Evolutionary conservation across 768 basidiomycete genomes (phyloP).

Genomic region (Pholiota conissans): DNA sequence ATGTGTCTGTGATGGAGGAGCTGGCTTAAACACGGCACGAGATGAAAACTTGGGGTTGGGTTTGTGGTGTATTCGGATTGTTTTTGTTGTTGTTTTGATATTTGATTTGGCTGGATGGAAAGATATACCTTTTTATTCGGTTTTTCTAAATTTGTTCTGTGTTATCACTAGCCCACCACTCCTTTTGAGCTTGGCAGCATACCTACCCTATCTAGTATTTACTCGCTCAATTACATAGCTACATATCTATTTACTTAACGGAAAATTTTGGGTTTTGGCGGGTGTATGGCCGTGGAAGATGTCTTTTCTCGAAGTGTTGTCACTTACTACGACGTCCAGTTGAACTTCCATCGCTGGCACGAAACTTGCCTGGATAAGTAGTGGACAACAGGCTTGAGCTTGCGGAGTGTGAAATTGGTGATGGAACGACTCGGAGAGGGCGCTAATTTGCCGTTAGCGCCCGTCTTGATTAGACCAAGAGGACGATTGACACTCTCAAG

Average conservation of each 20-base stretch:
- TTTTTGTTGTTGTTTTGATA: neutral
- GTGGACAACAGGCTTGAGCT: too few relatives aligned
- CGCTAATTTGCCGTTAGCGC: too few relatives aligned
- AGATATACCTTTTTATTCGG: neutral
- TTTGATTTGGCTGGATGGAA: neutral
- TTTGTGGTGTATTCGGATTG: neutral
- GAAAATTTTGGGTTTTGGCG: neutral
- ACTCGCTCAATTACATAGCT: neutral
- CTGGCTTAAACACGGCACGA: constrained; percentile 44
- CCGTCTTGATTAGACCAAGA: too few relatives aligned
- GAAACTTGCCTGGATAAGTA: too few relatives aligned
- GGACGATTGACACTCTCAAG: too few relatives aligned
- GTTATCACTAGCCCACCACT: neutral
- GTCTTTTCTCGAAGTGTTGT: neutral
- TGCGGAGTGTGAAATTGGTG: too few relatives aligned
- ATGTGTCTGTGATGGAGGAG: constrained; percentile 53
- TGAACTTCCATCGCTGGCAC: too few relatives aligned
- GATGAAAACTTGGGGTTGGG: neutral
- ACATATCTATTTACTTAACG: neutral
- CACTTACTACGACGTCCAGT: neutral
- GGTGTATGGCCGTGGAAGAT: neutral
- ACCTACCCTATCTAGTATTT: neutral
- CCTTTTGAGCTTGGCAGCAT: neutral
- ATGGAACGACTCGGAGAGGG: too few relatives aligned
- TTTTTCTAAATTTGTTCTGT: neutral